Evolutionary conservation across 2,329 filamentous ascomycete species (phyloP).

Genomic region (Penicillium nordicum): DNA sequence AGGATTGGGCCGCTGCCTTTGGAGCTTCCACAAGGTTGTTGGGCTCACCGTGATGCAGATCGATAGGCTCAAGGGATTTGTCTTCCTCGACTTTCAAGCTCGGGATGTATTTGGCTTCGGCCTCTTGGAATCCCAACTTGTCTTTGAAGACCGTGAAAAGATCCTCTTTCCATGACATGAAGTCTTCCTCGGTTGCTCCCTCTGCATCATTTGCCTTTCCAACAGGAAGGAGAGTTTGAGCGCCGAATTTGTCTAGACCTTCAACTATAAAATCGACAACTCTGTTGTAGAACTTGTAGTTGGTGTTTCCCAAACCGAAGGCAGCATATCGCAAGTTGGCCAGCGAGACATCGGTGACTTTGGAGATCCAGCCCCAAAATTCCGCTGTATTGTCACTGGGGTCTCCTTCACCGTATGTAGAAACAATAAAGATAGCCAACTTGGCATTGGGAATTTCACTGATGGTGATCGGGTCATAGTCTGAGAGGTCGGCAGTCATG

Average conservation of each 20-base stretch:
- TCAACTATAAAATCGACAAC: conserved; percentile 85
- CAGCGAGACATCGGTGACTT: conserved; percentile 68
- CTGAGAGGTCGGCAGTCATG: too few species aligned
- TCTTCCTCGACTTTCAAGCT: conserved; percentile 72
- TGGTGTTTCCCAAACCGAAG: conserved; percentile 89
- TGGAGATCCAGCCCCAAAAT: conserved; percentile 82
- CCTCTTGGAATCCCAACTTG: conserved; percentile 78
- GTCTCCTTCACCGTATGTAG: conserved; percentile 89
- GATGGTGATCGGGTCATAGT: too few species aligned
- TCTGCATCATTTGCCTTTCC: conserved; percentile 91
- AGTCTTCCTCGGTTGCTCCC: conserved; percentile 91
- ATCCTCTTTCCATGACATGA: conserved; percentile 90
- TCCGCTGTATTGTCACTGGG: conserved; percentile 94
- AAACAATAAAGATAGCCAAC: conserved; percentile 49
- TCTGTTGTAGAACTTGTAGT: conserved; percentile 94
- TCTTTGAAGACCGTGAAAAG: conserved; percentile 79
- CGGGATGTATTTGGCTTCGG: conserved; percentile 84
- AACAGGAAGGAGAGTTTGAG: conserved; percentile 70
- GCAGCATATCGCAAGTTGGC: conserved; percentile 71
- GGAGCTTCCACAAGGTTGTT: conserved; percentile 72
- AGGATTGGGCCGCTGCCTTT: conserved; percentile 66
- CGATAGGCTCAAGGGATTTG: conserved; percentile 65
- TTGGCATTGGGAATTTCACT: conserved; percentile 70
- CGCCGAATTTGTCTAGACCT: conserved; percentile 70
- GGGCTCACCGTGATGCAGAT: conserved; percentile 84